Base-by-base conservation (phyloP, 192 early-diverging fungal genomes). In the Backusella luteola region DNA sequence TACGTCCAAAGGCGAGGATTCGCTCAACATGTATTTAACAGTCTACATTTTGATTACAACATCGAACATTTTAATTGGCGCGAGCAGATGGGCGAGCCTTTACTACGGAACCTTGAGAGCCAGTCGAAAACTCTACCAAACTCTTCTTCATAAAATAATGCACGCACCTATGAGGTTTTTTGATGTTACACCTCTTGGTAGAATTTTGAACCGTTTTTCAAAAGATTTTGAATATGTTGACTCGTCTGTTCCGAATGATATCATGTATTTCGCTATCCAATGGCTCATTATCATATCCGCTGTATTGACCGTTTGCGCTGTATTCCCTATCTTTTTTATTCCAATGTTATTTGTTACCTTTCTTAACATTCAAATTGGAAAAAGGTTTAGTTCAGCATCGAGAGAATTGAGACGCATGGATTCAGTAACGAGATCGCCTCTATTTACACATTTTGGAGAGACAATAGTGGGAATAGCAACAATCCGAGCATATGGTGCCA, bases 361-460 rank as follows among this genome's bases (percentile, higher is more conserved):
- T 1, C 14, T 87, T 23, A 92, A 90, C 73, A 77, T 82, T 6
- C 72, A 77, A 52, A 75, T 95, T 41, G 90, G 88, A 8, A 35
- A 82, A 85, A 53, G 94, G 86, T 78, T 78, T 94, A 81, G 89
- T 83, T 52, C 63, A 21, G 81, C 90, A 4, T 90, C 89, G 15
- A 86, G 96, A 66, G 94, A 97, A 81, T 84, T 97, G 46, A 95
- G 97, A 86, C 87, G 95, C 29, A 85, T 96, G 23, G 94, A 96
- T 79, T 90, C 92, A 0, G 87, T 92, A 29, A 87, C 91, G 1
- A 86, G 89, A 77, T 87, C 87, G 9, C 96, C 94, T 1, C 78
- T 95, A 2, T 93, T 93, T 77, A 89, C 92, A 23, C 87, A 91
- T 77, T 96, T 97, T 79, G 87, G 87, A 66, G 96, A 97, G 39